Base-by-base conservation (phyloP, 2,329 filamentous ascomycete genomes). In the Alternaria triticimaculans region DNA sequence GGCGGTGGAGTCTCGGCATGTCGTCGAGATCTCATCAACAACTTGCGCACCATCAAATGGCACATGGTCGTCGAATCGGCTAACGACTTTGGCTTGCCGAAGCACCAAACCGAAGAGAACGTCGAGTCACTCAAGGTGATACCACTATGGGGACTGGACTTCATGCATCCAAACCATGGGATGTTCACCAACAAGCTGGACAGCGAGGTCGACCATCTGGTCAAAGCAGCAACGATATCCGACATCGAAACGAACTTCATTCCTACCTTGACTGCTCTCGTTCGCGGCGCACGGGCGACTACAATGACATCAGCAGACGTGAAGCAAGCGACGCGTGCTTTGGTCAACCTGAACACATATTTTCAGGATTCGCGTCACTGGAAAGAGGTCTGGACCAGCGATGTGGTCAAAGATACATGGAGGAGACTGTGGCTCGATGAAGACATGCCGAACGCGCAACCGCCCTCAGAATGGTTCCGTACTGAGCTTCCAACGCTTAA, bases 301-400 rank as follows among this genome's bases (percentile, higher is more conserved):
- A 77, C 72, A 21, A 78, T 81, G 72, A 78, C 78, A 1, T 70
- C 70, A 48, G 75, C 77, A 26, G 77, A 82, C 43, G 76, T 82
- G 48, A 80, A 81, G 62, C 78, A 81, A 70, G 73, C 80, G n/a
- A 81, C 80, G 9, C 70, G 78, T 64, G 80, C 80, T 18, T 66
- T 82, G 12, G 71, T 82, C 43, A 81, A 82, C 56, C 72, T 83
- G 63, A 85, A 80, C 71, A 82, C 73, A 21, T 85, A 79, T 72
- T 84, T 85, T 50, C 76, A 83, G 54, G 74, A 79, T 46, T 80
- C 80, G 9, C 78, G 80, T 6, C 80, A 84, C 55, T 84, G 83
- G 83, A 80, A 80, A 43, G 81, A 81, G 45, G 80, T 84, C 0
- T 84, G 83, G 83, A 82, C 76, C 12, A 84, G 81, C 69, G 78